Conservation (phyloP, 306 rosid species). For the Gillenia trifoliata region DNA sequence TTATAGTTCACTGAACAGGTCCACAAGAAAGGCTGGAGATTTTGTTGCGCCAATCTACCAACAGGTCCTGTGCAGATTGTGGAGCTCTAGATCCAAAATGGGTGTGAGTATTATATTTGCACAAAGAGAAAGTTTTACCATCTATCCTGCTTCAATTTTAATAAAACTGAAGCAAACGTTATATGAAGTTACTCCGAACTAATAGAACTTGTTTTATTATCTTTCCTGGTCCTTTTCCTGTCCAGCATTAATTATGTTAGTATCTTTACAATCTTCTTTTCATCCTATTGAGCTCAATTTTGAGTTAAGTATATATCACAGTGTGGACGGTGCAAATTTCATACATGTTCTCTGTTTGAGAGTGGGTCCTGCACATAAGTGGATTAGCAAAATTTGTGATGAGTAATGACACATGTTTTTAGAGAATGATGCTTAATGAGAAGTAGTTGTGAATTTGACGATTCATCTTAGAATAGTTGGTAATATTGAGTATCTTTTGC, state of each 20-base stretch:
- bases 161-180: not conserved
- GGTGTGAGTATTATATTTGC: slow-evolving; percentile 59
- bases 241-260: not conserved
- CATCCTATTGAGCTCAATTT: not conserved
- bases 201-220: not conserved
- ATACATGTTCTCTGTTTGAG: not conserved
- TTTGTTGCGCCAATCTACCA: slow-evolving; percentile 50
- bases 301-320: not conserved
- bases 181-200: not conserved
- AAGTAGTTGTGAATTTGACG: not conserved
- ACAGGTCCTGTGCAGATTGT: slow-evolving; percentile 79
- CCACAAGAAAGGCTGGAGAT: slow-evolving; percentile 53
- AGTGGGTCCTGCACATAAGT: not conserved
- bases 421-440: not conserved
- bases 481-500: not conserved
- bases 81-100: slow-evolving; percentile 92
- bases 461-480: not conserved
- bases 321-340: not conserved
- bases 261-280: not conserved
- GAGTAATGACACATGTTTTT: not conserved
- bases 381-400: not conserved
- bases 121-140: not conserved
- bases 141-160: not conserved
- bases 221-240: not conserved
- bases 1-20: slow-evolving; percentile 39